Evolutionary conservation across 176 grass and related monocot species (phyloP).

Genomic region (Carex parvula): DNA sequence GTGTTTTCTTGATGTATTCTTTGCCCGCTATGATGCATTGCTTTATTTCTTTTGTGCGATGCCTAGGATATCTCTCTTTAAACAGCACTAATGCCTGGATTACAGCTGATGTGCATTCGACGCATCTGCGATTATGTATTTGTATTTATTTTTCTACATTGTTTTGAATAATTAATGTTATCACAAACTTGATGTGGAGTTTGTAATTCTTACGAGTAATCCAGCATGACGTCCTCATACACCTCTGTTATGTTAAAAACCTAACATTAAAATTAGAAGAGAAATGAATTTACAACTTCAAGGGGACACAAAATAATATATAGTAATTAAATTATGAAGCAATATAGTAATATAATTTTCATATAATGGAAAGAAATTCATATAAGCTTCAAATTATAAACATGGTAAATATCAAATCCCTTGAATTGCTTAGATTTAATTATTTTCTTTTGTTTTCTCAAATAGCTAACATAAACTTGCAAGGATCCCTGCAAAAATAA

Average conservation of each 20-base stretch:
- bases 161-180: background rate
- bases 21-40: slow-evolving; percentile 39
- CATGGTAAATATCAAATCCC: too few species aligned
- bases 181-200: background rate
- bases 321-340: background rate
- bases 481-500: background rate
- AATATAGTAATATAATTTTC: background rate
- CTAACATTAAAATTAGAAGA: slow-evolving; percentile 22
- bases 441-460: background rate
- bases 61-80: slow-evolving; percentile 36
- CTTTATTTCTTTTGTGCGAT: slow-evolving; percentile 55
- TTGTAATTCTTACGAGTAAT: slow-evolving; percentile 50
- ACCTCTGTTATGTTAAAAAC: slow-evolving; percentile 62
- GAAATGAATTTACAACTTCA: background rate
- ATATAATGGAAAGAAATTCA: background rate
- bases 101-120: slow-evolving; percentile 67
- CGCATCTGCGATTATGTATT: slow-evolving; percentile 39
- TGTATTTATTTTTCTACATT: background rate
- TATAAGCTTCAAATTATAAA: too few species aligned
- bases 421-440: too few species aligned
- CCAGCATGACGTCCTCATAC: slow-evolving; percentile 51
- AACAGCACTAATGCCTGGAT: slow-evolving; percentile 55
- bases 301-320: background rate
- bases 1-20: slow-evolving; percentile 48
- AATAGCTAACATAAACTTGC: background rate